Conservation (phyloP, 192 early-diverging fungal species). For the Coemansia sp. region DNA sequence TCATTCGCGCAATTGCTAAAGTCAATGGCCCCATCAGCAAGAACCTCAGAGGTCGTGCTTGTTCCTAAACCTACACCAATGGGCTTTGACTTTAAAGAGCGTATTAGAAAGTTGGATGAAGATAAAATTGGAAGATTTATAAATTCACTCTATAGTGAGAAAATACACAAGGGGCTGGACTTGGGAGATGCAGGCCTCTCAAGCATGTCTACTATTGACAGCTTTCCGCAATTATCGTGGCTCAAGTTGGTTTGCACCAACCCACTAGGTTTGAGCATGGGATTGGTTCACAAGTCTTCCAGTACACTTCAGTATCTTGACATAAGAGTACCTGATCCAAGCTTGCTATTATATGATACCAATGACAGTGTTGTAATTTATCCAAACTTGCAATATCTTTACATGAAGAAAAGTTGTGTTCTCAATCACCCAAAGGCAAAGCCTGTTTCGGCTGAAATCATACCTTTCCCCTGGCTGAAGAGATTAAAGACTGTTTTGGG, state of each 20-base stretch:
- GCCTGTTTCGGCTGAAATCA: background rate
- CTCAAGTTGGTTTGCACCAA: background rate
- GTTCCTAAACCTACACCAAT: too few species aligned
- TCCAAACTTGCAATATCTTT: background rate
- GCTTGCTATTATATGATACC: background rate
- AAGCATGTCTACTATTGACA: background rate
- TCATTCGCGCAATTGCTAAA: background rate
- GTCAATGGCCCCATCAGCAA: background rate
- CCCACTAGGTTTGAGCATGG: background rate
- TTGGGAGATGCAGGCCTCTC: background rate
- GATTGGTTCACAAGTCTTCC: background rate
- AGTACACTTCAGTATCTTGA: background rate
- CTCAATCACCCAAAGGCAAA: background rate
- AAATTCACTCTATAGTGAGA: background rate
- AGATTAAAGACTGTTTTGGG: background rate
- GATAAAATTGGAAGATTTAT: background rate
- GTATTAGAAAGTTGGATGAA: background rate
- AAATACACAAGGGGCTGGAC: background rate
- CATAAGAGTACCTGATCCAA: background rate
- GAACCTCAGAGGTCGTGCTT: background rate
- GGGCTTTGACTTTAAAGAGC: background rate
- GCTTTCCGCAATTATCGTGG: background rate
- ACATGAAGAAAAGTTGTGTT: background rate
- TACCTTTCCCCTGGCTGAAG: background rate
- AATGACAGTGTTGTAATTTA: background rate